A percentile compares a stretch with the other conserved stretches of the same genome.
Evolutionary conservation across 768 basidiomycete genomes (phyloP).

Genomic region (Leccinum boreale): DNA sequence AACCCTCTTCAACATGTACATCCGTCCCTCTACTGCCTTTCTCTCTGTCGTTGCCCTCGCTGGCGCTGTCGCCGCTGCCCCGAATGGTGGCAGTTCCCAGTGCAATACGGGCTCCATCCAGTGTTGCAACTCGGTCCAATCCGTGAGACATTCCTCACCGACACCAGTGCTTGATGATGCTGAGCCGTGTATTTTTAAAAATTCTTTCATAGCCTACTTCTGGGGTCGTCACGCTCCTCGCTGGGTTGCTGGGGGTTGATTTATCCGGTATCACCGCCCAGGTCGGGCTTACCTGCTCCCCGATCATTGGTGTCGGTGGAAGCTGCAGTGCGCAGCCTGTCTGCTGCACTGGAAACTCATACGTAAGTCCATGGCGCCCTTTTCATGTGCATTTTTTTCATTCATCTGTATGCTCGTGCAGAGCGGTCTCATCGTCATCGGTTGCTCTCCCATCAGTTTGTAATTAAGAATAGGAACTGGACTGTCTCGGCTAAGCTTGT

Average conservation of each 20-base stretch:
- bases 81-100: background rate
- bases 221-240: background rate
- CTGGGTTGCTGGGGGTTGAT: background rate
- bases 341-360: slow-evolving; percentile 4
- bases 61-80: background rate
- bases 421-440: background rate
- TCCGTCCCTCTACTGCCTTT: background rate
- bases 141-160: background rate
- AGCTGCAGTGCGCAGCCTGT: background rate
- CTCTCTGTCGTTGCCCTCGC: background rate
- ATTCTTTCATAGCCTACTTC: background rate
- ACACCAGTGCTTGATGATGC: background rate
- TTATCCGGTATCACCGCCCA: background rate
- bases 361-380: background rate
- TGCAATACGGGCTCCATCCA: background rate
- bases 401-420: background rate
- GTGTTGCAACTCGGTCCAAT: background rate
- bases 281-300: background rate
- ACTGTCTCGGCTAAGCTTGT: no score
- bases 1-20: background rate
- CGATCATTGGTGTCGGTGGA: background rate
- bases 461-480: background rate
- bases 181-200: background rate
- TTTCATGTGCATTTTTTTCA: background rate
- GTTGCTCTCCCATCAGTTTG: background rate